Evolutionary conservation across 768 basidiomycete species (phyloP).

Genomic region (Clitopilus hobsonii): DNA sequence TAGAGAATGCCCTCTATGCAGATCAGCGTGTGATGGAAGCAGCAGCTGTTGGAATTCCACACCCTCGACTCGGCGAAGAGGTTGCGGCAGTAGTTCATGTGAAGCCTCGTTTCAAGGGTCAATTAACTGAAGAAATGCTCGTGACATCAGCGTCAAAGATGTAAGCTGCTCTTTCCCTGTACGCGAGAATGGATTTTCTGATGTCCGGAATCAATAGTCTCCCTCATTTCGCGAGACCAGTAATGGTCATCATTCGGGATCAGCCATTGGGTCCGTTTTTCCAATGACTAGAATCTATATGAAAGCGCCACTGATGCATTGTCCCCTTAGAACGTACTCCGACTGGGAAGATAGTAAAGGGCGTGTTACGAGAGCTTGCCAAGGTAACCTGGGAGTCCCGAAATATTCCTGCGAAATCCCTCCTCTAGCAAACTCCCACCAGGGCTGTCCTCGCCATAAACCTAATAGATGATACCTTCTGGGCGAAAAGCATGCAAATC

Average conservation of each 20-base stretch:
- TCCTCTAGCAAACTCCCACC: not conserved
- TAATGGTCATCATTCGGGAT: not conserved
- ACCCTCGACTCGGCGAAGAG: conserved; percentile 2
- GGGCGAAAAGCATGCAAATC: too few relatives aligned
- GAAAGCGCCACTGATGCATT: not conserved
- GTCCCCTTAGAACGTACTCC: not conserved
- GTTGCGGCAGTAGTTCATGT: not conserved
- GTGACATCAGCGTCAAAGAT: not conserved
- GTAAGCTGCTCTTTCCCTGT: not conserved
- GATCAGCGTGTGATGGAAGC: conserved; percentile 1
- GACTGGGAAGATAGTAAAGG: not conserved
- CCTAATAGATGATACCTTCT: too few relatives aligned
- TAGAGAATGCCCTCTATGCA: conserved; percentile 6
- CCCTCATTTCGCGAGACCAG: not conserved
- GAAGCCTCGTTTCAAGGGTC: not conserved
- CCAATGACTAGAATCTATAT: not conserved
- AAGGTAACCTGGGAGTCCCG: not conserved
- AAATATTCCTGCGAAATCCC: not conserved
- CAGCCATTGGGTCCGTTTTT: not conserved
- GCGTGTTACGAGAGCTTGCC: not conserved
- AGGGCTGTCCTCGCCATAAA: too few relatives aligned
- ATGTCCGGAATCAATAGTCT: not conserved
- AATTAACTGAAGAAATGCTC: not conserved
- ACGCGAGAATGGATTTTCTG: not conserved
- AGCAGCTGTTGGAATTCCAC: conserved; percentile 4